phyloP scores from a whole-genome alignment of 139 green algal genomes.

The Raphidocelis subcapitata region DNA sequence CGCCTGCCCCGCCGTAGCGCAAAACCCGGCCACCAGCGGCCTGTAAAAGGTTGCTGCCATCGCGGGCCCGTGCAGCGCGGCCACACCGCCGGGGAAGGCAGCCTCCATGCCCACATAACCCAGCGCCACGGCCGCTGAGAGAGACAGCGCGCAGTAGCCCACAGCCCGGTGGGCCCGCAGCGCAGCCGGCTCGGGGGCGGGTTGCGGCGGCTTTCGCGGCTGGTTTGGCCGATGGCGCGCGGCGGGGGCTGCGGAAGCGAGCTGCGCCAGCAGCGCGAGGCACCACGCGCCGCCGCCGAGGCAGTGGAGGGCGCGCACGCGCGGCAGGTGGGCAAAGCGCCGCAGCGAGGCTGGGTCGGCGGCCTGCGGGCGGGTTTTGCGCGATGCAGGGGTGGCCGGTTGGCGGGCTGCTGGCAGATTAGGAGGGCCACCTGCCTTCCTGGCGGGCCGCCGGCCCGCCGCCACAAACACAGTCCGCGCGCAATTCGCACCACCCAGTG shows the following conservation, averaged over 20 bases:
- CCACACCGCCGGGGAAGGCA: too few species aligned
- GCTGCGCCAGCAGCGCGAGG: slow-evolving; percentile 1
- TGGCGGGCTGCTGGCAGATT: too few species aligned
- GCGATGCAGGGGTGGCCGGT: too few species aligned
- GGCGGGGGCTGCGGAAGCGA: not conserved
- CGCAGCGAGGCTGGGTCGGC: not conserved
- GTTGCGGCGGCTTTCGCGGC: too few species aligned
- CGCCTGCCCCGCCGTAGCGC: slow-evolving; percentile 4
- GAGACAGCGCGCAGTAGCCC: too few species aligned
- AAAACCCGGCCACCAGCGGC: slow-evolving; percentile 5
- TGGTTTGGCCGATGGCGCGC: too few species aligned
- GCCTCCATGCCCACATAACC: slow-evolving; percentile 13
- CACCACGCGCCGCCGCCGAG: not conserved
- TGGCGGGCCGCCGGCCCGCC: too few species aligned
- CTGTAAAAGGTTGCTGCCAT: slow-evolving; percentile 24
- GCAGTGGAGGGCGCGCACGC: slow-evolving; percentile 13
- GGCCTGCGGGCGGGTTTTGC: too few species aligned
- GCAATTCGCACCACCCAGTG: too few species aligned
- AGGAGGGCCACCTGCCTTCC: too few species aligned
- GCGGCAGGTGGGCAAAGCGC: not conserved
- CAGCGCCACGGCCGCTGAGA: slow-evolving; percentile 3
- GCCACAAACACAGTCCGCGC: slow-evolving; percentile 17
- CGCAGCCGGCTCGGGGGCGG: not conserved
- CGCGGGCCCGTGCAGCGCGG: too few species aligned
- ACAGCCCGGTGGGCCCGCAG: not conserved